Conservation (phyloP, 345 rosid species). For the Eucalyptus dawsonii region DNA sequence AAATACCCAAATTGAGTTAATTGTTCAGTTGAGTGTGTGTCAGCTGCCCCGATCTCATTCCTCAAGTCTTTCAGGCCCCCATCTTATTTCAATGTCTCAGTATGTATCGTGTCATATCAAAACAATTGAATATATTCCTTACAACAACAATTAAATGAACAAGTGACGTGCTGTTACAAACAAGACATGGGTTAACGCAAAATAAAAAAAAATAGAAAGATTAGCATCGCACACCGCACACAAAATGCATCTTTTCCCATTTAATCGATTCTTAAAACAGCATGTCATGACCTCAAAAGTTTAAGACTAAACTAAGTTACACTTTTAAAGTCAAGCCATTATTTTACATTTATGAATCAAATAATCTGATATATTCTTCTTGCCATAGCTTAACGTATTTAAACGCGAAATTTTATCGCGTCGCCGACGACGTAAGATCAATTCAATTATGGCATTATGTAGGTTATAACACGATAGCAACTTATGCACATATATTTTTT, state of each 20-base stretch:
- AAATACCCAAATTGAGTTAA: background rate
- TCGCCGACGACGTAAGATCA: background rate
- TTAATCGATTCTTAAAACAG: background rate
- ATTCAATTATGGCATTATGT: background rate
- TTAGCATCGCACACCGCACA: background rate
- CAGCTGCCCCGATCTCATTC: background rate
- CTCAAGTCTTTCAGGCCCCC: background rate
- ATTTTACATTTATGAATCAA: background rate
- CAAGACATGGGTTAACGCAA: background rate
- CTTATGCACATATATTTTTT: too few species aligned
- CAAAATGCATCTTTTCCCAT: background rate
- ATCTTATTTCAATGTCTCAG: background rate
- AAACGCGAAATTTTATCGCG: fast-evolving
- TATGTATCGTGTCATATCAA: background rate
- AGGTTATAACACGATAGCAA: background rate
- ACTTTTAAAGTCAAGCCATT: background rate
- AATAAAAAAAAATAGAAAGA: too few species aligned
- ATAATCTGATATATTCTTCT: background rate
- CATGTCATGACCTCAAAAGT: fast-evolving
- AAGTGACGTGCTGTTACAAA: background rate
- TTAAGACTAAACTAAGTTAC: fast-evolving
- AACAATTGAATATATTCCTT: too few species aligned
- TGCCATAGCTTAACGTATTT: background rate
- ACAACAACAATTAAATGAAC: background rate
- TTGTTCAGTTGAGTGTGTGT: background rate